Evolutionary conservation across 164 flowering plant genomes (phyloP).

Genomic region (Buxus sempervirens): DNA sequence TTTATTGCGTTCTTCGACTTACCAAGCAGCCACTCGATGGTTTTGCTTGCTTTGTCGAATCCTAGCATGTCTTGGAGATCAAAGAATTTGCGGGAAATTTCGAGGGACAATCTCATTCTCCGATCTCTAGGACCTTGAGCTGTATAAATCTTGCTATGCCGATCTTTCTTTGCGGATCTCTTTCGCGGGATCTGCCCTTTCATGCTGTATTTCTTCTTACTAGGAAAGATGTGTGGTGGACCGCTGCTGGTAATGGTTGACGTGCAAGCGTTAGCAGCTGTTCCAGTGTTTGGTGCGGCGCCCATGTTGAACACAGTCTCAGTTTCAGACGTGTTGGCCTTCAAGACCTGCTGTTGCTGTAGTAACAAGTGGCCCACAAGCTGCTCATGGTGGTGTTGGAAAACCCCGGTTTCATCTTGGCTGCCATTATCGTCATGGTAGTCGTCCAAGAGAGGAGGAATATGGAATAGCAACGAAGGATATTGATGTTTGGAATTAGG

Average conservation of each 20-base stretch:
- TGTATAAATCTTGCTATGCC: slow-evolving; percentile 79
- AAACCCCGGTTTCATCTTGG: not conserved
- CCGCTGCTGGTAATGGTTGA: not conserved
- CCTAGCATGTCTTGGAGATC: slow-evolving; percentile 67
- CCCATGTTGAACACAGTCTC: not conserved
- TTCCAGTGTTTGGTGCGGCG: not conserved
- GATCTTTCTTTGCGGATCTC: slow-evolving; percentile 42
- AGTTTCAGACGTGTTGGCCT: not conserved
- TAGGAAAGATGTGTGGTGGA: not conserved
- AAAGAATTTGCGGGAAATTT: slow-evolving; percentile 59
- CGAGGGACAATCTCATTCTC: slow-evolving; percentile 75
- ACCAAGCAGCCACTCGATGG: slow-evolving; percentile 63
- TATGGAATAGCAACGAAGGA: slow-evolving; percentile 9
- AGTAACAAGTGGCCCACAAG: not conserved
- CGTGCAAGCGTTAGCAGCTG: not conserved
- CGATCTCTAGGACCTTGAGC: slow-evolving; percentile 69
- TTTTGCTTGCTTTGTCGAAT: slow-evolving; percentile 68
- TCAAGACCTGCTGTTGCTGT: not conserved
- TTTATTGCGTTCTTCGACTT: slow-evolving; percentile 52
- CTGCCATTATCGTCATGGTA: not conserved
- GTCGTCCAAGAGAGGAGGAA: slow-evolving; percentile 17
- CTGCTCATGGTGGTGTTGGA: slow-evolving; percentile 16
- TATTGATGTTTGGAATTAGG: slow-evolving; percentile 16
- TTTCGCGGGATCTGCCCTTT: slow-evolving; percentile 11
- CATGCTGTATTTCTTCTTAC: not conserved